A percentile compares a stretch with the other conserved stretches of the same genome.
Conservation (phyloP, 2,329 filamentous ascomycete species). For the Penicillium sp. region DNA sequence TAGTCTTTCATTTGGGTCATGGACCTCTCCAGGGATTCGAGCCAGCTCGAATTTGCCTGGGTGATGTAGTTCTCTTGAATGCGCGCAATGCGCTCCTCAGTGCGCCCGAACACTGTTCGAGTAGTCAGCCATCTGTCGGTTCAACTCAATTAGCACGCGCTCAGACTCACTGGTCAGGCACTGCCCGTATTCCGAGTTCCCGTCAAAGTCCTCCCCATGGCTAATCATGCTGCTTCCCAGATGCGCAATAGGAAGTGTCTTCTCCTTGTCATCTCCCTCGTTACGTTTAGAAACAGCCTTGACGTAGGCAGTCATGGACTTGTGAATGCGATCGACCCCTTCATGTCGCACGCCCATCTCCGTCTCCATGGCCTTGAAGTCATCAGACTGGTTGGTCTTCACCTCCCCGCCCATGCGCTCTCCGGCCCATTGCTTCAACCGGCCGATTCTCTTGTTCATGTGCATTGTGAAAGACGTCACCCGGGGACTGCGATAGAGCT, state of each 20-base stretch:
- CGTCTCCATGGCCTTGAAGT: slow-evolving; percentile 84
- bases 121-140: slow-evolving; percentile 4
- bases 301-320: slow-evolving; percentile 78
- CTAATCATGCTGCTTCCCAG: slow-evolving; percentile 80
- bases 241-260: slow-evolving; percentile 73
- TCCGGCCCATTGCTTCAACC: slow-evolving; percentile 96
- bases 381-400: slow-evolving; percentile 81
- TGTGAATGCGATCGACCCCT: slow-evolving; percentile 86
- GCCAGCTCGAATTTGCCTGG: slow-evolving; percentile 76
- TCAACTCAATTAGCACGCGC: neutral
- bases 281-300: slow-evolving; percentile 83
- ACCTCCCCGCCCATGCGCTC: slow-evolving; percentile 92
- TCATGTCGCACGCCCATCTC: slow-evolving; percentile 90
- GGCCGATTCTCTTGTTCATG: slow-evolving; percentile 84
- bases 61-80: slow-evolving; percentile 80
- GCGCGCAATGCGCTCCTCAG: slow-evolving; percentile 82
- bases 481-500: slow-evolving; percentile 3
- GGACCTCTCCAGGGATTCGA: slow-evolving; percentile 86
- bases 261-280: slow-evolving; percentile 85
- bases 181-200: slow-evolving; percentile 85
- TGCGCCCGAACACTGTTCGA: slow-evolving; percentile 66
- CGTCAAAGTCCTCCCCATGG: slow-evolving; percentile 90
- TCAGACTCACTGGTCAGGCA: slow-evolving; percentile 67
- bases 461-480: slow-evolving; percentile 48
- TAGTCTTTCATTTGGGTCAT: slow-evolving; percentile 97